Conservation (phyloP, 805 yeast species). For the Kuraishia borneana region DNA sequence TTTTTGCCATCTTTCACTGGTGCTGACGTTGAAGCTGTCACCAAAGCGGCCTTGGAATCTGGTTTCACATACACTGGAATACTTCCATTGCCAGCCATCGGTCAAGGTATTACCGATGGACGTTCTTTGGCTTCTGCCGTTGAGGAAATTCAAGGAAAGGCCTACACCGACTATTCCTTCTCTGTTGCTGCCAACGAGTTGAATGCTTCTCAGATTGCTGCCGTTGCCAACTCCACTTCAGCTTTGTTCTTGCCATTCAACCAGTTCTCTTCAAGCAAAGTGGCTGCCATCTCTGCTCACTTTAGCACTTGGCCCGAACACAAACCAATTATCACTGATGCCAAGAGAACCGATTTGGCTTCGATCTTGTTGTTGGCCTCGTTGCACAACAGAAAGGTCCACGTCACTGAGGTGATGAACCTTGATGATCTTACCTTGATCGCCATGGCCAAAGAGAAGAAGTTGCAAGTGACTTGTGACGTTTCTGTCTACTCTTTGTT, state of each 20-base stretch:
- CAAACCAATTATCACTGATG: conserved; percentile 87
- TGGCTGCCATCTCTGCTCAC: conserved; percentile 70
- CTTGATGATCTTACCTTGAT: conserved; percentile 77
- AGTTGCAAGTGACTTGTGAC: conserved; percentile 80
- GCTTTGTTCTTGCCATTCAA: conserved; percentile 76
- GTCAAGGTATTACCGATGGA: conserved; percentile 54
- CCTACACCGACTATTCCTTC: conserved; percentile 74
- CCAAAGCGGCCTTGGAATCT: conserved; percentile 63
- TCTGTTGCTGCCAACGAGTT: conserved; percentile 73
- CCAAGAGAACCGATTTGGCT: conserved; percentile 87
- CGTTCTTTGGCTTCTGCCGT: conserved; percentile 56
- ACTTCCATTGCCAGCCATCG: conserved; percentile 59
- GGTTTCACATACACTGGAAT: conserved; percentile 85
- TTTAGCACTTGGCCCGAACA: conserved; percentile 73
- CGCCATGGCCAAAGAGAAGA: conserved; percentile 74
- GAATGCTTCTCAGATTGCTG: conserved; percentile 51
- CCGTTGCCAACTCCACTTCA: conserved; percentile 57
- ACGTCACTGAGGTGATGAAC: conserved; percentile 76
- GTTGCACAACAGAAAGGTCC: conserved; percentile 73
- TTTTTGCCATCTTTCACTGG: conserved; percentile 61
- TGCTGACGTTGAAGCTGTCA: conserved; percentile 50
- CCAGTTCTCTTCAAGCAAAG: conserved; percentile 55
- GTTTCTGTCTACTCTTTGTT: conserved; percentile 74
- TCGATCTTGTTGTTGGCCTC: conserved; percentile 84
- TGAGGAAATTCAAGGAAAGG: conserved; percentile 39